Evolutionary conservation across 2,329 filamentous ascomycete genomes (phyloP).

Genomic region (Trichoderma asperellum): DNA sequence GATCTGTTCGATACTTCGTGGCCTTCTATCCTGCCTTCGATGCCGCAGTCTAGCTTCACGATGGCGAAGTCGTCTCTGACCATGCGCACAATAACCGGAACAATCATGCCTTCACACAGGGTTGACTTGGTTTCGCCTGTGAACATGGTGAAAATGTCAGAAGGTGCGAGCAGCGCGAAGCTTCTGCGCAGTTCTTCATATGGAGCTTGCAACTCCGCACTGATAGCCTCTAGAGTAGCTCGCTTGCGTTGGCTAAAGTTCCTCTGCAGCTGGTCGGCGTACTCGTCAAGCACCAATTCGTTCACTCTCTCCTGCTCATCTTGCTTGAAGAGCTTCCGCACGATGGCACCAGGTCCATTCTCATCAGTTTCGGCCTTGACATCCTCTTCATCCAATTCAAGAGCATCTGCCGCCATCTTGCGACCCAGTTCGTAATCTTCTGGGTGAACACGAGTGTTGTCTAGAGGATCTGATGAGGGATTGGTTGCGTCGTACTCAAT

Average conservation of each 20-base stretch:
- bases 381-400: conserved; percentile 96
- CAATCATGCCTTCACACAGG: conserved; percentile 85
- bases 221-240: conserved; percentile 93
- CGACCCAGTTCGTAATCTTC: conserved; percentile 98
- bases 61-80: conserved; percentile 93
- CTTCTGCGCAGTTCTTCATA: conserved; percentile 91
- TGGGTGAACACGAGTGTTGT: conserved; percentile 95
- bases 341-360: conserved; percentile 85
- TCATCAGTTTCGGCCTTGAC: conserved; percentile 93
- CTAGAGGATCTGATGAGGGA: conserved; percentile 83
- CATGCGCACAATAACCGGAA: conserved; percentile 84
- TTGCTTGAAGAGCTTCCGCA: conserved; percentile 92
- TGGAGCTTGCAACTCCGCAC: conserved; percentile 86
- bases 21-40: conserved; percentile 84
- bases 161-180: conserved; percentile 69
- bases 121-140: conserved; percentile 90
- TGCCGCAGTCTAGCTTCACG: conserved; percentile 89
- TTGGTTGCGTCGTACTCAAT: conserved; percentile 86
- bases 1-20: conserved; percentile 78
- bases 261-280: conserved; percentile 90
- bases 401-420: conserved; percentile 96
- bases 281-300: conserved; percentile 93
- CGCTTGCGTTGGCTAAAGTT: conserved; percentile 95
- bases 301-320: conserved; percentile 94
- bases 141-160: conserved; percentile 94